Evolutionary conservation across 129 eudicot genomes (phyloP).

Genomic region (Solidago caesia): DNA sequence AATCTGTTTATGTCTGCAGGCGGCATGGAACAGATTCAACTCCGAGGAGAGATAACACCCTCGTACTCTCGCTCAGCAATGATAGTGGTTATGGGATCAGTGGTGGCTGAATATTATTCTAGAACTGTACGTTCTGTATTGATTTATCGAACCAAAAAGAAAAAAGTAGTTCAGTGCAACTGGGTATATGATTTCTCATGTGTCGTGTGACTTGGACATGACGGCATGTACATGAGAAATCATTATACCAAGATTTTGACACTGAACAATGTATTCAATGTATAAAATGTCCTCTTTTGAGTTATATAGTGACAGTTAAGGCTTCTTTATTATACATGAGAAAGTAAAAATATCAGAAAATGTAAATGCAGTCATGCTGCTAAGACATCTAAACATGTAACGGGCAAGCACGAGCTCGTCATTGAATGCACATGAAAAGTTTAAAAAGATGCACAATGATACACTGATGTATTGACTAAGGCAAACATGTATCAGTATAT

Average conservation of each 20-base stretch:
- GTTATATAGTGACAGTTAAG: background rate
- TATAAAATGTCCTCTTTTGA: conserved; percentile 3
- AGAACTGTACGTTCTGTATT: background rate
- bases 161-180: conserved; percentile 24
- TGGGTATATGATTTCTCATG: conserved; percentile 36
- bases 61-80: background rate
- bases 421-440: background rate
- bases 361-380: too few species aligned
- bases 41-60: conserved; percentile 61
- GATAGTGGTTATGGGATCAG: background rate
- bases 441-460: background rate
- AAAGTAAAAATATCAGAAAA: too few species aligned
- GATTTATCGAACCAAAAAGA: conserved; percentile 13
- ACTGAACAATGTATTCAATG: conserved; percentile 14
- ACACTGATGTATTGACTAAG: conserved; percentile 6
- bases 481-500: background rate
- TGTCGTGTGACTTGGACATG: conserved; percentile 7
- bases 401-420: background rate
- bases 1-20: conserved; percentile 42
- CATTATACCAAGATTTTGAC: conserved; percentile 25
- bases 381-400: too few species aligned
- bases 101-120: conserved; percentile 7
- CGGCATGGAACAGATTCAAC: conserved; percentile 88
- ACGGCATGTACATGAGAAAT: conserved; percentile 21
- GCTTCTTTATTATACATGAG: too few species aligned